Evolutionary conservation across 2,329 filamentous ascomycete species (phyloP).

Genomic region (Emmonsiellopsis sp.): DNA sequence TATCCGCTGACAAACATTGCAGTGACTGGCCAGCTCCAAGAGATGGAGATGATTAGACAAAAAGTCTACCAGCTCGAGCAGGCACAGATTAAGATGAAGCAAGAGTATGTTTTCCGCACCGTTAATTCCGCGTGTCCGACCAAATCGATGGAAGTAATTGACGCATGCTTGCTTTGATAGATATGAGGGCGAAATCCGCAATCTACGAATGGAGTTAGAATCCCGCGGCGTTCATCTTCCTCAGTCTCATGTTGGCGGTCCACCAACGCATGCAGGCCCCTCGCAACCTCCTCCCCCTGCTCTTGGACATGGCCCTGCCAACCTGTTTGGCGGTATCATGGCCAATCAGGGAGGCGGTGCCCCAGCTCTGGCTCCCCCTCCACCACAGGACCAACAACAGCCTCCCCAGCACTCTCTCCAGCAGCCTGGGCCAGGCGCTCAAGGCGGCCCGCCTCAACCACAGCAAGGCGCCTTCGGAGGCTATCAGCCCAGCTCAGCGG

Average conservation of each 20-base stretch:
- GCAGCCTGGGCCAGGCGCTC: slow-evolving; percentile 49
- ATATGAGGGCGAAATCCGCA: slow-evolving; percentile 84
- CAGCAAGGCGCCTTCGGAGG: slow-evolving; percentile 56
- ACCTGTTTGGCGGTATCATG: slow-evolving; percentile 95
- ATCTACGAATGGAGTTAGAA: slow-evolving; percentile 81
- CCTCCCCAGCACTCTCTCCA: slow-evolving; percentile 50
- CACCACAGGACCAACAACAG: slow-evolving; percentile 58
- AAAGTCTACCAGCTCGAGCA: slow-evolving; percentile 93
- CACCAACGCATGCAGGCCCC: slow-evolving; percentile 67
- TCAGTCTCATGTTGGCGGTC: slow-evolving; percentile 62
- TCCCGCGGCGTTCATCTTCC: slow-evolving; percentile 54
- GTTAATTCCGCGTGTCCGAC: background rate
- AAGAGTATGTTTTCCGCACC: slow-evolving; percentile 57
- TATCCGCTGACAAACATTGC: slow-evolving; percentile 21
- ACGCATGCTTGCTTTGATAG: slow-evolving; percentile 37
- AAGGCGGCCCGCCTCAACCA: slow-evolving; percentile 63
- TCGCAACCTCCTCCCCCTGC: slow-evolving; percentile 76
- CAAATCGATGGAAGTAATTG: background rate
- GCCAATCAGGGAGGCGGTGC: slow-evolving; percentile 77
- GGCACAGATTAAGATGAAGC: slow-evolving; percentile 76
- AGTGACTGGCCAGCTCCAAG: slow-evolving; percentile 87
- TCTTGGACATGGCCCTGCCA: slow-evolving; percentile 78
- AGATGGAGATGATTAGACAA: slow-evolving; percentile 88
- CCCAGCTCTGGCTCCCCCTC: slow-evolving; percentile 71
- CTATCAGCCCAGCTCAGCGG: slow-evolving; percentile 54